A percentile compares a stretch with the other conserved stretches of the same genome.
phyloP scores from a whole-genome alignment of 352 stramenopile genomes.

The Phytophthora pistaciae region DNA sequence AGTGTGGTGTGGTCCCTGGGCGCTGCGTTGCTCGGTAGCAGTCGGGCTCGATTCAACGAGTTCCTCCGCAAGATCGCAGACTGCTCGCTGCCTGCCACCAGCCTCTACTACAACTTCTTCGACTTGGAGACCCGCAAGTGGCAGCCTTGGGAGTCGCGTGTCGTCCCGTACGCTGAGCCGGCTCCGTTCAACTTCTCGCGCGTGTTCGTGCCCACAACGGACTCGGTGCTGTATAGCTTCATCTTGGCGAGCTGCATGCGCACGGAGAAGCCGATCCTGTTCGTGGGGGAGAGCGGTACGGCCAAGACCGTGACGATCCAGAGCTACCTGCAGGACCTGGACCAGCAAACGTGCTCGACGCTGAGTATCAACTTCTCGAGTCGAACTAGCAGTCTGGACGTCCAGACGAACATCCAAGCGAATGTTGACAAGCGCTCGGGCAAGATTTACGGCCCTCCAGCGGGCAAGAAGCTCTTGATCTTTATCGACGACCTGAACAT shows the following conservation, averaged over 20 bases:
- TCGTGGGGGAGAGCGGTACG: slow-evolving; percentile 95
- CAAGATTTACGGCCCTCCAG: slow-evolving; percentile 94
- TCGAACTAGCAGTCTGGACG: slow-evolving; percentile 93
- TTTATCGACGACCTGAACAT: slow-evolving; percentile 98
- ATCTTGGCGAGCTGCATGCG: slow-evolving; percentile 91
- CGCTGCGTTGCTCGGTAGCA: slow-evolving; percentile 84
- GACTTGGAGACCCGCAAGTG: slow-evolving; percentile 91
- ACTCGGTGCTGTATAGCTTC: slow-evolving; percentile 95
- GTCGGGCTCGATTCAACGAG: slow-evolving; percentile 88
- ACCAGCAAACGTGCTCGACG: slow-evolving; percentile 68
- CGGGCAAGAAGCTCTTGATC: slow-evolving; percentile 94
- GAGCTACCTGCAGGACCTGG: slow-evolving; percentile 91
- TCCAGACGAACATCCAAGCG: slow-evolving; percentile 95
- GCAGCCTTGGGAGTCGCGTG: slow-evolving; percentile 89
- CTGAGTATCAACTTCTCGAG: slow-evolving; percentile 95
- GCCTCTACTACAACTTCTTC: slow-evolving; percentile 93
- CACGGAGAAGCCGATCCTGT: slow-evolving; percentile 91
- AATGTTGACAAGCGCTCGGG: slow-evolving; percentile 97
- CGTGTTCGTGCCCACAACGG: slow-evolving; percentile 96
- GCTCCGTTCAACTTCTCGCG: slow-evolving; percentile 95
- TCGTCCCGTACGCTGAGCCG: slow-evolving; percentile 92
- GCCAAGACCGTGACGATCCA: slow-evolving; percentile 97
- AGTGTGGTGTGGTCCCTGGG: slow-evolving; percentile 94
- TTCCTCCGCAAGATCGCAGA: slow-evolving; percentile 92
- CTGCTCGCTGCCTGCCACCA: slow-evolving; percentile 77